Evolutionary conservation across 257 asterid genomes (phyloP).

Genomic region (Vinca minor): DNA sequence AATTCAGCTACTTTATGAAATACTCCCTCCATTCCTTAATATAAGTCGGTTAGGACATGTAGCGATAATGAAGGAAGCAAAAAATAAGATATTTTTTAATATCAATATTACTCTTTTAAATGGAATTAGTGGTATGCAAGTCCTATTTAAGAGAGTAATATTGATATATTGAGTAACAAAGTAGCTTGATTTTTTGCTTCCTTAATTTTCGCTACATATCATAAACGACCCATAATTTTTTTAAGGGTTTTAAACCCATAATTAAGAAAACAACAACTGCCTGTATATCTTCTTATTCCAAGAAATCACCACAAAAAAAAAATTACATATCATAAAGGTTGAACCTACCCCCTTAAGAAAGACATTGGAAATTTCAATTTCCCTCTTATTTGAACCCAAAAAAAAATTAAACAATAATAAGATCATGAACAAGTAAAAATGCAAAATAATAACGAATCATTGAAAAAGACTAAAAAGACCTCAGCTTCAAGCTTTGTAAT

Average conservation of each 20-base stretch:
- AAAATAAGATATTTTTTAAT: too few species aligned
- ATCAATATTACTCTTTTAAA: too few species aligned
- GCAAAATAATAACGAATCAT: background rate
- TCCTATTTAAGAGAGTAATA: too few species aligned
- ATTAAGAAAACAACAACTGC: too few species aligned
- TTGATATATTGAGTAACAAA: too few species aligned
- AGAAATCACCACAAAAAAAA: background rate
- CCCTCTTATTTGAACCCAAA: background rate
- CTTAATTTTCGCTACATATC: too few species aligned
- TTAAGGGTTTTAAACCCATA: background rate
- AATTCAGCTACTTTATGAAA: background rate
- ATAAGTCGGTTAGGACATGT: too few species aligned
- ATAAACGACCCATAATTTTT: too few species aligned
- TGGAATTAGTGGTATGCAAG: too few species aligned
- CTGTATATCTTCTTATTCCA: too few species aligned
- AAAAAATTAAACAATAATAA: background rate
- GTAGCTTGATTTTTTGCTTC: too few species aligned
- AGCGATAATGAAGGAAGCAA: background rate
- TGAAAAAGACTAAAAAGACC: constrained; percentile 26
- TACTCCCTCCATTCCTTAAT: too few species aligned
- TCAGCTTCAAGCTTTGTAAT: constrained; percentile 84
- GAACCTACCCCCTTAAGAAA: background rate
- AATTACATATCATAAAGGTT: background rate
- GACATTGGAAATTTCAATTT: background rate
- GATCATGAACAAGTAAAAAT: background rate